Evolutionary conservation across 2,329 filamentous ascomycete species (phyloP), one percentile per base, ranked within the genome.

Genomic region (Stagonosporopsis cucurbitacearum): DNA sequence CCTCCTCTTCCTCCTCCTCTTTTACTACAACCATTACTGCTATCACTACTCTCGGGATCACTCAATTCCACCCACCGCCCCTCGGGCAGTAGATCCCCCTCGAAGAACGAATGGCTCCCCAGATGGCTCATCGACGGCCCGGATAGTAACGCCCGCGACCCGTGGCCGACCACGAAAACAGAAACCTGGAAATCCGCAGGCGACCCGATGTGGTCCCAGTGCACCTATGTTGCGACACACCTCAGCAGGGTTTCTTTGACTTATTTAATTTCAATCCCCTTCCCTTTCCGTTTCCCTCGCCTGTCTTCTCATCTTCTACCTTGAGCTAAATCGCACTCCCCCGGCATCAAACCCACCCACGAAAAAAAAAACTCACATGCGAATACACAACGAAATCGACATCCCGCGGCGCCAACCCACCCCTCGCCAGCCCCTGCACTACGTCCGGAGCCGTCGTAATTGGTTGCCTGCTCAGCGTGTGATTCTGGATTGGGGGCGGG

Each of bases 391-490:
- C 69, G 52, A 68, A 74, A 59, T 79, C 76, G 20, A 80, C 77
- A 42, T 79, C 75, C 13, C 67, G 56, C 1, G 74, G 66, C 1
- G 43, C 58, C 17, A 80, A 47, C 1, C 75, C 73, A 2, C 77
- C 76, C 45, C 53, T 62, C 20, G 66, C 70, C 4, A 80, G 67
- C 41, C 71, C 76, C 23, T 70, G 71, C 0, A 76, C 78, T 0
- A 78, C 76, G 26, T 76, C 70, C 25, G 80, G 73, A 50, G 66
- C 72, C 52, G 63, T 79, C 56, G 46, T 67, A 56, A 75, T 66
- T 1, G 82, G 82, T 42, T 79, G 75, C 30, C 83, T 76, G 32
- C 73, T 73, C 25, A 74, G 67, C 20, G 83, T 70, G 55, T 85
- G 82, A 20, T 73, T 74, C 54, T 80, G 80, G 47, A 82, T 77